These are phyloP conservation scores for Vinca minor DNA, from an alignment of 257 asterid species.

Conservation along the genomic window DNA sequence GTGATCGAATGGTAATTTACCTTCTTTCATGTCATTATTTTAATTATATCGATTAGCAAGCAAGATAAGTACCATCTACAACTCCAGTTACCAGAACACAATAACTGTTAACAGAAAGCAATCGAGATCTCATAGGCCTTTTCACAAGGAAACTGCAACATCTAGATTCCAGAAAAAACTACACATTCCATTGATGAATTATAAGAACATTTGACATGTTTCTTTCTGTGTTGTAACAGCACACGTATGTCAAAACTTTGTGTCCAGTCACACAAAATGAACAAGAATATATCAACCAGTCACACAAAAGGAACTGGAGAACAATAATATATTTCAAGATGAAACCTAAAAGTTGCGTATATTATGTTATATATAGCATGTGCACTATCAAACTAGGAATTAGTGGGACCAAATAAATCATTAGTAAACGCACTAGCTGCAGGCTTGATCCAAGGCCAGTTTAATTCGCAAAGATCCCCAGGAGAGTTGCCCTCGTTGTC, in stretches of 20 bases:
- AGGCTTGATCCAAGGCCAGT: conserved; percentile 64
- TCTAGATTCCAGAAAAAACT: background rate
- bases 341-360: background rate
- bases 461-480: conserved; percentile 56
- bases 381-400: conserved; percentile 25
- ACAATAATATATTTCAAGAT: background rate
- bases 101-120: background rate
- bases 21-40: too few relatives aligned
- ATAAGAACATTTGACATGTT: background rate
- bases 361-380: conserved; percentile 26
- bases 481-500: conserved; percentile 77
- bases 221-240: background rate
- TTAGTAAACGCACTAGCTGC: conserved; percentile 23
- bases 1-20: too few relatives aligned
- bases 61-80: too few relatives aligned
- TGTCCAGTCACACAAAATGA: background rate
- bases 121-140: background rate
- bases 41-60: too few relatives aligned
- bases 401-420: conserved; percentile 11
- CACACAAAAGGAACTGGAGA: background rate
- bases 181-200: too few relatives aligned
- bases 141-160: too few relatives aligned
- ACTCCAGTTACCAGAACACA: background rate
- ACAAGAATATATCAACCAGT: background rate
- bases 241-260: background rate